Conservation (phyloP, 495 filamentous ascomycete genomes). For the Penicillium mononematosum region DNA sequence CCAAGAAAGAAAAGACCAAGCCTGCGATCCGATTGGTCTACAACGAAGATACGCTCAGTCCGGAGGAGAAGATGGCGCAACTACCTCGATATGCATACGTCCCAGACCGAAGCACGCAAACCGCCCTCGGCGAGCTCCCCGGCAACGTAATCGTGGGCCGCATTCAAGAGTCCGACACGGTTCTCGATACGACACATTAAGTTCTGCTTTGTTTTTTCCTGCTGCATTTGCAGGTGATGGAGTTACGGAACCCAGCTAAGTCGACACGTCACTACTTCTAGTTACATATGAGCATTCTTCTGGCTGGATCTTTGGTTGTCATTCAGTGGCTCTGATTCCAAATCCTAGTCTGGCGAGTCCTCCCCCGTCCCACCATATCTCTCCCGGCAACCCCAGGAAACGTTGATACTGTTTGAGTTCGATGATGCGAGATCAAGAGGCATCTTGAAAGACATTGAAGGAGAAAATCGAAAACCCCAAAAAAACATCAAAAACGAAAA, state of each 20-base stretch:
- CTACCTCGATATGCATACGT: slow-evolving; percentile 74
- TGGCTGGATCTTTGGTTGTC: slow-evolving; percentile 25
- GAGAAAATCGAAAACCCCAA: neutral
- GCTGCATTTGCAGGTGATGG: slow-evolving; percentile 12
- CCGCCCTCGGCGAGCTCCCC: slow-evolving; percentile 39
- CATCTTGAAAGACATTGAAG: neutral
- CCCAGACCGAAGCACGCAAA: slow-evolving; percentile 45
- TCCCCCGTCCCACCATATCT: slow-evolving; percentile 6
- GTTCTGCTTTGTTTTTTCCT: slow-evolving; percentile 3
- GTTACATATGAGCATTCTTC: slow-evolving; percentile 29
- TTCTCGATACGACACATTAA: slow-evolving; percentile 39
- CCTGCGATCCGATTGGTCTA: slow-evolving; percentile 66
- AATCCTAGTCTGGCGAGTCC: slow-evolving; percentile 32
- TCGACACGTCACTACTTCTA: slow-evolving; percentile 41
- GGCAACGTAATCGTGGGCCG: slow-evolving; percentile 36
- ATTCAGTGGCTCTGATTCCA: slow-evolving; percentile 35
- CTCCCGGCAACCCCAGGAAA: slow-evolving; percentile 2
- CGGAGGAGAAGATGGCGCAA: slow-evolving; percentile 82
- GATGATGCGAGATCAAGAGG: neutral
- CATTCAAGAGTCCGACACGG: slow-evolving; percentile 37
- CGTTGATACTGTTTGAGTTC: slow-evolving; percentile 4
- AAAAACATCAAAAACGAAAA: neutral
- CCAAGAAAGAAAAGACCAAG: slow-evolving; percentile 69
- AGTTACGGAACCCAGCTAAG: slow-evolving; percentile 44
- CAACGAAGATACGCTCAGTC: slow-evolving; percentile 72